These are phyloP conservation scores for Mycena albidolilacea DNA, from an alignment of 768 basidiomycete genomes.

Conservation along the genomic window DNA sequence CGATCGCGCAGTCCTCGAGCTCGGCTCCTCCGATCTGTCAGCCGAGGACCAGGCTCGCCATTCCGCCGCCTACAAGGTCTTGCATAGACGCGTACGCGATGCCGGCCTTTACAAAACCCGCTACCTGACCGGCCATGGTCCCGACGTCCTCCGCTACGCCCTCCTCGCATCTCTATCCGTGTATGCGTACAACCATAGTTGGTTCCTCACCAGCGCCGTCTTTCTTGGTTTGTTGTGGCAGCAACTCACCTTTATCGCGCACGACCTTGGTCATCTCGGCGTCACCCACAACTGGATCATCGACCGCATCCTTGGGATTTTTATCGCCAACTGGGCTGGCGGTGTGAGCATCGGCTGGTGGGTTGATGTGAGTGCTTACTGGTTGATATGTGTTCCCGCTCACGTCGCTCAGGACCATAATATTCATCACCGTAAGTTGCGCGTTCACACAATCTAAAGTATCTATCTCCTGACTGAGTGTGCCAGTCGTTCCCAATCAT, in stretches of 20 bases:
- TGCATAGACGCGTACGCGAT: conserved; percentile 80
- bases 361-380: conserved; percentile 84
- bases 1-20: conserved; percentile 64
- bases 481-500: conserved; percentile 94
- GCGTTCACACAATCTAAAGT: conserved; percentile 21
- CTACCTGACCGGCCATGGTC: conserved; percentile 90
- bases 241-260: conserved; percentile 91
- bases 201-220: conserved; percentile 83
- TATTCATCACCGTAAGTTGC: conserved; percentile 89
- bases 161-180: conserved; percentile 74
- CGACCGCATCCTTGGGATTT: conserved; percentile 85
- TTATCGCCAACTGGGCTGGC: conserved; percentile 89
- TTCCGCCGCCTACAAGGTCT: conserved; percentile 82
- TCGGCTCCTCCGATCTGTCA: conserved; percentile 69
- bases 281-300: conserved; percentile 91
- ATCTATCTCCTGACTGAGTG: conserved; percentile 24
- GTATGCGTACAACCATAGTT: conserved; percentile 72
- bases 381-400: conserved; percentile 22
- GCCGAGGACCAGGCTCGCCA: conserved; percentile 73
- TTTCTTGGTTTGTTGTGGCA: conserved; percentile 95
- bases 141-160: conserved; percentile 84
- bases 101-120: conserved; percentile 91
- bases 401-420: conserved; percentile 82
- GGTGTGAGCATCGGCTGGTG: conserved; percentile 98
- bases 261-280: conserved; percentile 96